These are phyloP conservation scores for Manihot esculenta DNA, from an alignment of 441 rosid species.

Conservation along the genomic window DNA sequence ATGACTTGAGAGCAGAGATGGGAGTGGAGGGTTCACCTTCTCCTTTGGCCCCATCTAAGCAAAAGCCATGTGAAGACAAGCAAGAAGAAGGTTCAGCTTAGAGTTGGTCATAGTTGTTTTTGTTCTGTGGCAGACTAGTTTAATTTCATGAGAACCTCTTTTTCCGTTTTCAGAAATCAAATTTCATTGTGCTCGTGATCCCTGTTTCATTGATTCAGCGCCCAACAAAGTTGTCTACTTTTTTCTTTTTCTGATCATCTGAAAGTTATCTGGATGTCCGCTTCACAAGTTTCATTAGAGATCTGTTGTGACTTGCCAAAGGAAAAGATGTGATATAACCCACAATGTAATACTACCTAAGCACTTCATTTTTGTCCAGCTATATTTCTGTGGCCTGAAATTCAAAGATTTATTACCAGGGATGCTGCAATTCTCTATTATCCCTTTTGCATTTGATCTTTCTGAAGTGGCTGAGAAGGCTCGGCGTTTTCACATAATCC, in stretches of 20 bases:
- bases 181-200: neutral
- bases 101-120: constrained; percentile 16
- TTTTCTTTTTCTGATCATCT: neutral
- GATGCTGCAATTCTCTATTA: too few relatives aligned
- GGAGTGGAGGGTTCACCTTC: constrained; percentile 72
- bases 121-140: constrained; percentile 5
- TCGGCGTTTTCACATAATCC: too few relatives aligned
- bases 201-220: neutral
- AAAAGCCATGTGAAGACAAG: constrained; percentile 33
- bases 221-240: neutral
- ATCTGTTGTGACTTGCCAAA: neutral
- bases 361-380: too few relatives aligned
- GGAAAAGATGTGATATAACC: too few relatives aligned
- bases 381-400: too few relatives aligned
- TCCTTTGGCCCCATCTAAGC: constrained; percentile 46
- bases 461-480: too few relatives aligned
- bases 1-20: constrained; percentile 60
- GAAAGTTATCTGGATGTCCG: neutral
- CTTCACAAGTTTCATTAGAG: neutral
- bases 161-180: too few relatives aligned
- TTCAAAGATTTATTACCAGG: too few relatives aligned
- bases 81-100: constrained; percentile 45
- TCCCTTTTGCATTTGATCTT: too few relatives aligned
- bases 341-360: too few relatives aligned
- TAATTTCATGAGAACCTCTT: neutral